These are phyloP conservation scores for Neospermospora avenae DNA, from an alignment of 2,329 filamentous ascomycete genomes.

Conservation along the genomic window DNA sequence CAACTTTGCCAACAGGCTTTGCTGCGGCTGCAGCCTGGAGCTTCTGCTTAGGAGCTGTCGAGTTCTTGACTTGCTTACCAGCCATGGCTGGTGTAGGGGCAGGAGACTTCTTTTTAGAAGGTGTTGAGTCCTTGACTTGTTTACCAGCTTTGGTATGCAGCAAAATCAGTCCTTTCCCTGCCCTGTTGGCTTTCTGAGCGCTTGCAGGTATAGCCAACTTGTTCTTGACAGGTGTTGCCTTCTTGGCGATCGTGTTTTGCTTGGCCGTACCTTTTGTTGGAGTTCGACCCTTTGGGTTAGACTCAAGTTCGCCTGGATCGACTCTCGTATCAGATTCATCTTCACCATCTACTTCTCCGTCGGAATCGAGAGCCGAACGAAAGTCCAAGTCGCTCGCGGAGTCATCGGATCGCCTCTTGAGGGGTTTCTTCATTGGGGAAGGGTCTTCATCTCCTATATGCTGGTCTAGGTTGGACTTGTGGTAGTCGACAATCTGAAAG, in stretches of 20 bases:
- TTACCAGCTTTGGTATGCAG: slow-evolving; percentile 3
- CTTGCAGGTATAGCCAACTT: not conserved
- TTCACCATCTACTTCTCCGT: slow-evolving; percentile 27
- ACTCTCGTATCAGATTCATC: slow-evolving; percentile 25
- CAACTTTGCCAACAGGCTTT: not conserved
- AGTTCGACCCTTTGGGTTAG: not conserved
- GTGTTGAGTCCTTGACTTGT: not conserved
- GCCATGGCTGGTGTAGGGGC: not conserved
- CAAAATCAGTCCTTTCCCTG: not conserved
- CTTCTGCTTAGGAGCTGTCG: not conserved
- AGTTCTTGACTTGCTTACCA: not conserved
- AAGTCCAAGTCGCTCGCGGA: slow-evolving; percentile 34
- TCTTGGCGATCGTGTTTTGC: not conserved
- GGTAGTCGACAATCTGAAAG: slow-evolving; percentile 20
- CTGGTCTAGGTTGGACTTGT: slow-evolving; percentile 17
- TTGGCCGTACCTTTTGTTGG: slow-evolving; percentile 13
- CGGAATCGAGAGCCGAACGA: slow-evolving; percentile 31
- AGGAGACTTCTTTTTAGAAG: slow-evolving; percentile 1
- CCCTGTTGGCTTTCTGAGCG: not conserved
- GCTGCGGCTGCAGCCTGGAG: not conserved
- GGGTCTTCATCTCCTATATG: slow-evolving; percentile 20
- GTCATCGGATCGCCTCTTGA: slow-evolving; percentile 13
- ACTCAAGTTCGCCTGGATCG: slow-evolving; percentile 18
- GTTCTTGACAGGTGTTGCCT: not conserved
- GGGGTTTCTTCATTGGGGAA: slow-evolving; percentile 14